Conservation (phyloP, 345 rosid species). For the Pseudoturritis turrita region DNA sequence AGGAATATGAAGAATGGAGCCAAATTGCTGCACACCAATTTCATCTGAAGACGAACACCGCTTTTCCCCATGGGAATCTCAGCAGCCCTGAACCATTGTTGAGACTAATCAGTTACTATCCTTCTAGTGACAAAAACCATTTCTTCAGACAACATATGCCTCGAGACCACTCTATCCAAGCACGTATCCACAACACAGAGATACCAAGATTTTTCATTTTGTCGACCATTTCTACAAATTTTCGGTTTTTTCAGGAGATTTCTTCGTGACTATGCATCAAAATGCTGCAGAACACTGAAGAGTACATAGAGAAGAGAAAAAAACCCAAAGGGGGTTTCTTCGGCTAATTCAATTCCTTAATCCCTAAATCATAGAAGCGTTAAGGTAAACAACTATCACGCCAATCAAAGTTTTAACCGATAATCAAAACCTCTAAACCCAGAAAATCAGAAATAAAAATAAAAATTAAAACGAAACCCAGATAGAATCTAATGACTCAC, state of each 20-base stretch:
- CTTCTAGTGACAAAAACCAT: not conserved
- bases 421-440: slow-evolving; percentile 11
- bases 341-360: not conserved
- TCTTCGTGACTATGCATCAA: not conserved
- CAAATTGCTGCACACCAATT: slow-evolving; percentile 75
- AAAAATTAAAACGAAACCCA: not conserved
- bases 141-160: not conserved
- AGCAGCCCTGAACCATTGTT: slow-evolving; percentile 52
- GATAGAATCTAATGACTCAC: slow-evolving; percentile 44
- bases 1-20: slow-evolving; percentile 75
- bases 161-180: not conserved
- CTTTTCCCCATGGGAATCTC: slow-evolving; percentile 80
- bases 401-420: not conserved
- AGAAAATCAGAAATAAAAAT: not conserved
- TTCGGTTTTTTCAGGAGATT: no score
- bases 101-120: not conserved
- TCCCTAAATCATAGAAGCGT: not conserved
- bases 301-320: no score
- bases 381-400: not conserved
- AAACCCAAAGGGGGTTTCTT: no score
- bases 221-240: not conserved
- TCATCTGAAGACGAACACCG: slow-evolving; percentile 77
- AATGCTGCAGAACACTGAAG: not conserved
- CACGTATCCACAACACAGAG: not conserved
- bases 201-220: not conserved